Conservation (phyloP, 768 basidiomycete genomes). For the Tricholoma saponaceum region DNA sequence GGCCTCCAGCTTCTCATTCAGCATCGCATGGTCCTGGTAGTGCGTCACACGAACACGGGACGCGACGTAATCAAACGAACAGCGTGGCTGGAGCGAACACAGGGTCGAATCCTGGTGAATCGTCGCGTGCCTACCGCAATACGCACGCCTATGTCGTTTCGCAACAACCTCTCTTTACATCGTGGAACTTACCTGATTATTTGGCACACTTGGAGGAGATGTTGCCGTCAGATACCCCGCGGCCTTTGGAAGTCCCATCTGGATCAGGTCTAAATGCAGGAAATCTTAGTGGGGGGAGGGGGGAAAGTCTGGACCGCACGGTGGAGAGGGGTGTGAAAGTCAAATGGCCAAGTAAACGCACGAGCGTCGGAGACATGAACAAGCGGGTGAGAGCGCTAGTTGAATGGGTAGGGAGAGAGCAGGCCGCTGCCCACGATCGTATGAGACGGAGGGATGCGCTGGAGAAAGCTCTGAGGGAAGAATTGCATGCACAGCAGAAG, state of each 20-base stretch:
- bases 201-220: constrained; percentile 82
- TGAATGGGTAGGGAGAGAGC: constrained; percentile 92
- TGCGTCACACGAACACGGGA: constrained; percentile 39
- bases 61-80: constrained; percentile 45
- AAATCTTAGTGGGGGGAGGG: constrained; percentile 30
- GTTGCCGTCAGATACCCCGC: constrained; percentile 72
- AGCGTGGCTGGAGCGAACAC: constrained; percentile 33
- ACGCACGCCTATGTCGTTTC: constrained; percentile 77
- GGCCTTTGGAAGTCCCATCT: constrained; percentile 67
- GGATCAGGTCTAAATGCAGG: constrained; percentile 21
- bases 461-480: constrained; percentile 47
- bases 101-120: constrained; percentile 38
- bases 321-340: constrained; percentile 81
- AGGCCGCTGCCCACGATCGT: constrained; percentile 72
- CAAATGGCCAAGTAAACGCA: constrained; percentile 91
- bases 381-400: constrained; percentile 87
- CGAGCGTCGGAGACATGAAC: constrained; percentile 97
- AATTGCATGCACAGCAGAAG: constrained; percentile 5
- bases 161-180: constrained; percentile 74
- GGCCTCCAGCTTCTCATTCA: constrained; percentile 31
- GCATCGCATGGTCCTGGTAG: constrained; percentile 24
- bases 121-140: constrained; percentile 68
- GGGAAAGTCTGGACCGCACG: constrained; percentile 56
- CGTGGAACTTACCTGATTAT: constrained; percentile 94
- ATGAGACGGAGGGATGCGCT: constrained; percentile 65